Base-by-base conservation (phyloP, 352 stramenopile genomes). In the Phytophthora agathidicida region DNA sequence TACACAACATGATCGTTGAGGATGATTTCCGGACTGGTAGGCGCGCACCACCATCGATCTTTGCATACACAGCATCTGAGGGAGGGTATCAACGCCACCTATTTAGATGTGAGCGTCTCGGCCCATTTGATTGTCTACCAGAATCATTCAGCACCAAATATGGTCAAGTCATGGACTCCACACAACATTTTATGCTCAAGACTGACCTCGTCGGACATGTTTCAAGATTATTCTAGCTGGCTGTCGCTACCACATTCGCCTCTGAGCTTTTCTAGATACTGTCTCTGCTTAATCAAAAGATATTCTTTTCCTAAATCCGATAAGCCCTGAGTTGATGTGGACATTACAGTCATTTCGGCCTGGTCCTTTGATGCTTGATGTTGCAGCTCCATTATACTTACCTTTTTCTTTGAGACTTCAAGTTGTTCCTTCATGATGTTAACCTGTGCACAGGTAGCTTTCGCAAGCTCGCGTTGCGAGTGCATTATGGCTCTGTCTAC, bases 1-100 rank as follows among this genome's bases (percentile, higher is more conserved):
- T 59, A 10, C 50, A 60, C 32, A 60, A 46, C 10, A 60, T 60
- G 51, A 52, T 60, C 13, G 39, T 60, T 6, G 41, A 47, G 1
- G 39, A 60, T n/a, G 39, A 60, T 8, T 14, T 23, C 3, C 31
- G 5, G 16, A 43, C 20, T 14, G 31, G 32, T 14, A 17, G 44
- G 8, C 4, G 28, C 3, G 7, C 17, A 3, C 17, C 16, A 4
- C 16, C 2, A 8, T 51, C 44, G 8, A 35, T 37, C 19, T 58
- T 42, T 28, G 50, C 48, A 8, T 51, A 51, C 30, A 11, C 30
- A 6, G 30, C 30, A n/a, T n/a, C n/a, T n/a, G n/a, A n/a, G n/a
- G n/a, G n/a, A 8, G 44, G 44, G 6, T 41, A 51, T 13, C 16
- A 3, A 11, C 20, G 30, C 3, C 28, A 51, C 19, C 20, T 14